phyloP scores from a whole-genome alignment of 257 asterid genomes.

The Parsonsia alboflavescens region DNA sequence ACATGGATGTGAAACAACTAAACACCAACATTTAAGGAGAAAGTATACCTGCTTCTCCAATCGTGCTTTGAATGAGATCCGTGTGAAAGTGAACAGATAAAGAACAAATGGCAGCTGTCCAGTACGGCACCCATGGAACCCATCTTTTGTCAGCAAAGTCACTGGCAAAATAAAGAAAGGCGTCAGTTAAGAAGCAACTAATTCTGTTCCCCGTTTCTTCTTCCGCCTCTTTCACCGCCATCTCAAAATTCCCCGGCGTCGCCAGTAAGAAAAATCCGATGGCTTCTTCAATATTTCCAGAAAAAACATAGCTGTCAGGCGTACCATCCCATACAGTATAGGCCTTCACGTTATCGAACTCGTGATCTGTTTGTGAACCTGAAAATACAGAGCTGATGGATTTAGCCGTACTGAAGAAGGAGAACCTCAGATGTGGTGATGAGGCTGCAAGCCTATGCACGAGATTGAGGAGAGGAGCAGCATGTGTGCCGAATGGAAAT shows the following conservation, averaged over 20 bases:
- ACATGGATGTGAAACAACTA: too few relatives aligned
- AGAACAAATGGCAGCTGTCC: constrained; percentile 60
- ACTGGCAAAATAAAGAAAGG: constrained; percentile 55
- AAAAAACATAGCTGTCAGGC: constrained; percentile 27
- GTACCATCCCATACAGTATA: constrained; percentile 55
- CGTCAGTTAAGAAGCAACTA: constrained; percentile 52
- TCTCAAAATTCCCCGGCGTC: constrained; percentile 47
- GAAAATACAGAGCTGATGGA: constrained; percentile 33
- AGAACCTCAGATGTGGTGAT: constrained; percentile 31
- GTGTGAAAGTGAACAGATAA: constrained; percentile 54
- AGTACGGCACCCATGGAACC: constrained; percentile 63
- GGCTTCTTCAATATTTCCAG: constrained; percentile 43
- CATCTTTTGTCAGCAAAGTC: constrained; percentile 47
- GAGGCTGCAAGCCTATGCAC: constrained; percentile 44
- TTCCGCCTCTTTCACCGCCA: constrained; percentile 39
- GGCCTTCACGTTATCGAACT: constrained; percentile 20
- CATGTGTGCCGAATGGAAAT: constrained; percentile 80
- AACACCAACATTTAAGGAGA: too few relatives aligned
- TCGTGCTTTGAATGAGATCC: constrained; percentile 28
- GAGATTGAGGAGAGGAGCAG: constrained; percentile 47
- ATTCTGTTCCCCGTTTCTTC: constrained; percentile 37
- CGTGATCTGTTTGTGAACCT: too few relatives aligned
- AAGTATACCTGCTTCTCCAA: not conserved
- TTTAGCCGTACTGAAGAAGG: constrained; percentile 47
- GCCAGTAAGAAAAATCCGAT: constrained; percentile 42